Base-by-base conservation (phyloP, 202 grass and related monocot species). In the Panicum virgatum region DNA sequence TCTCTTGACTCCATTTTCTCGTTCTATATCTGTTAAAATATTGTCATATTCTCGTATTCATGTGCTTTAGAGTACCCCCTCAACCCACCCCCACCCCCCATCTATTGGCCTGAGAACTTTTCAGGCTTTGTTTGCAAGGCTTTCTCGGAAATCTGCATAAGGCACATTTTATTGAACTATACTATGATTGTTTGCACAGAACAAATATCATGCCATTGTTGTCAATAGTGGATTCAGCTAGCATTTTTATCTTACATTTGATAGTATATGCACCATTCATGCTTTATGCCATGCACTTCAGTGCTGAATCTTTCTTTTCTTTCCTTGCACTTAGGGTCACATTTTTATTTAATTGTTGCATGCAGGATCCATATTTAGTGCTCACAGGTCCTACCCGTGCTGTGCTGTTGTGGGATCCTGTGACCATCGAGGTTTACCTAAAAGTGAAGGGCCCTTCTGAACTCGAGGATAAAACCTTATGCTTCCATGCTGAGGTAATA, bases 361-460 rank as follows among this genome's bases (percentile, higher is more conserved):
- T 27, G 30, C 46, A 79, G 76, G 76, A 79, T 66, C 45, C 44
- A 38, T 66, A 53, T 79, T 38, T 79, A 53, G 7, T 48, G 25
- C 45, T 66, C 12, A 23, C 26, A 23, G 61, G 61, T 38, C 62
- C 30, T 18, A 12, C 7, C 7, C 45, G 30, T 39, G 1, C 30
- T 27, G 13, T 79, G 5, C 2, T 66, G 14, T 3, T 56, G 6
- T 12, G 9, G 0, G 29, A 53, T 56, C 38, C 76, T 38, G 30
- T 66, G 2, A 5, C 7, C 32, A 66, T 66, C 0, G 77, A 80
- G 30, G 77, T 68, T 68, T 18, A 42, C 22, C 10, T 80, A 9
- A 67, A 68, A 56, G 62, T 68, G n/a, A 80, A 80, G 48, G 30
- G 48, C 1, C 14, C 8, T 6, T 47, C 7, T 53, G 44, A 51